Evolutionary conservation across 352 stramenopile species (phyloP), one percentile per base, ranked within the genome.

Genomic region (Albugo candida): DNA sequence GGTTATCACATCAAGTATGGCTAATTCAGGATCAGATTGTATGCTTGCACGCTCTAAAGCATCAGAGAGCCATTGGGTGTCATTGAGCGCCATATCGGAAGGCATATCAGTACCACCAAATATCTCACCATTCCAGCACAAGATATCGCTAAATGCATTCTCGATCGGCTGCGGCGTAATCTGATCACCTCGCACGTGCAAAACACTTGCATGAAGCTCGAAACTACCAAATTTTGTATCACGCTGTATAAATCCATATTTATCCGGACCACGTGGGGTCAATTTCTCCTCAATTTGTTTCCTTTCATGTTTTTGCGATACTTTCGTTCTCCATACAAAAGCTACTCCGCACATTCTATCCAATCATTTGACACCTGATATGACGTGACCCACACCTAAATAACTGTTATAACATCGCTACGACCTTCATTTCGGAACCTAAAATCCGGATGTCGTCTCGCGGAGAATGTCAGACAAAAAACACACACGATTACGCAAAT

Each of bases 401-500:
- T 31, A 31, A 31, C 24, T 31, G 24, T 8, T 31, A 31, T 31
- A 31, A 31, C 24, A 31, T 31, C 24, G 24, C n/a, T n/a, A n/a
- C n/a, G n/a, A n/a, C n/a, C n/a, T n/a, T n/a, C n/a, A n/a, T n/a
- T n/a, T 31, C 24, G 3, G 8, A 31, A 10, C 24, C 8, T 31
- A 31, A 31, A 31, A 31, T 31, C 24, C 3, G 24, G 8, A 31
- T 31, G 24, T 31, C 24, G 3, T 31, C 24, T 41, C 54, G 51
- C 47, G 92, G 92, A 51, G 92, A 96, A 64, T 97, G 91, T 60
- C 93, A 98, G 79, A 98, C 94, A 37, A 64, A 52, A 49, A 98
- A 98, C 75, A 75, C 60, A 20, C 92, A 92, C 56, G 83, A 97
- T 57, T 97, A 98, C 54, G n/a, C n/a, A n/a, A 89, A 97, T 53